Evolutionary conservation across 306 rosid species (phyloP), one percentile per base, ranked within the genome.

Genomic region (Prunus persica): DNA sequence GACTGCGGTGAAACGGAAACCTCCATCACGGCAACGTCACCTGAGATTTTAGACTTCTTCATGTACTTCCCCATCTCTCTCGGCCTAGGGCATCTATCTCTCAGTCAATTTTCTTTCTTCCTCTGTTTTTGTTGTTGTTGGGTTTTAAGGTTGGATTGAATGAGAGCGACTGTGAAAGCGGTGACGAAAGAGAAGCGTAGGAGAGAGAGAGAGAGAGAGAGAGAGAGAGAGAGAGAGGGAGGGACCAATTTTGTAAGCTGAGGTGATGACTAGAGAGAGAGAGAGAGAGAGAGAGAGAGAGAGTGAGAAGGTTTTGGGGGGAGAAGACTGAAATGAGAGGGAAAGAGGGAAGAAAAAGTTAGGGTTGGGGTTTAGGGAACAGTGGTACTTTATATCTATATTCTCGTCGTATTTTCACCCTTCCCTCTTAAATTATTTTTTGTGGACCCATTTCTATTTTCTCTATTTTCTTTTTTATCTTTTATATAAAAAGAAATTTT

Each of bases 61-160:
- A 89, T 85, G 88, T 89, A 91, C 81, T 93, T 93, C 0, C 97
- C 97, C 98, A 91, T 89, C 54, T 64, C 54, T 24, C 54, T 47
- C 4, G 27, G 7, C 30, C 18, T 20, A 11, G 8, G 13, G 14
- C 3, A 13, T 63, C 67, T 19, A 38, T 38, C 9, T 38, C 43
- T 6, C 8, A 6, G 2, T 34, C 43, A 34, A 34, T 1, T 34
- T 34, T 34, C 43, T 34, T 34, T 34, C 43, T 34, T 34, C 43
- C 10, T 3, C 2, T 11, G 27, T 6, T n/a, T 9, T 20, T 56
- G 6, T 50, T 16, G 27, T 19, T 16, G 50, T 55, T 30, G 41
- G 38, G 55, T 38, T 64, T 58, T 20, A 73, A 55, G 56, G 74
- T 71, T 69, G 65, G 82, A 65, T 43, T 20, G 58, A 18, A 76